phyloP scores from a whole-genome alignment of 2,329 filamentous ascomycete genomes.

The Fusarium sp. region DNA sequence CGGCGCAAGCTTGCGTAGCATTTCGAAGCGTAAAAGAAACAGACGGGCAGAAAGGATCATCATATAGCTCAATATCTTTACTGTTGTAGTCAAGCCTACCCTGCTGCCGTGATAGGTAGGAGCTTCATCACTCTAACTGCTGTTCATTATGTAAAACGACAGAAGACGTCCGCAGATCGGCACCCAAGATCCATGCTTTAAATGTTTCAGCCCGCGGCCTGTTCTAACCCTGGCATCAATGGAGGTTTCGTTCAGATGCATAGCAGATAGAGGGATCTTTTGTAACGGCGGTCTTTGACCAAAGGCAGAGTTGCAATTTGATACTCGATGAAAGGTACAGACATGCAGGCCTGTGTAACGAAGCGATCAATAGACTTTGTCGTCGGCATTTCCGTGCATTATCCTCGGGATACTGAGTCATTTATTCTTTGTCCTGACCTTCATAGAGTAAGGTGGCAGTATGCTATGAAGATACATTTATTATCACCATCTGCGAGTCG shows the following conservation, averaged over 20 bases:
- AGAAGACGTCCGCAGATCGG: neutral
- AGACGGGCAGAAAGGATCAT: accelerated
- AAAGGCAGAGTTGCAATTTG: neutral
- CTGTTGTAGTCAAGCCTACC: neutral
- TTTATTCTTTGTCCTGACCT: neutral
- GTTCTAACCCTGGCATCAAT: too few species aligned
- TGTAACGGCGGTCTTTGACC: neutral
- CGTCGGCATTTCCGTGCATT: neutral
- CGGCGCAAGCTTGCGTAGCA: too few species aligned
- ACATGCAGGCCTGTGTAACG: too few species aligned
- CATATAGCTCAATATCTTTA: accelerated
- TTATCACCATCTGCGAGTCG: neutral
- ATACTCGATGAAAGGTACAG: too few species aligned
- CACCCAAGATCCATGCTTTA: neutral
- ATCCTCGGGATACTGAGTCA: neutral
- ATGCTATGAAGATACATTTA: neutral
- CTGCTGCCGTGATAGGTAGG: too few species aligned
- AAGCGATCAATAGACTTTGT: too few species aligned
- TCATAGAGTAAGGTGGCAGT: neutral
- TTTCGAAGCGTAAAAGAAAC: too few species aligned
- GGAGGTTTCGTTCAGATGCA: neutral
- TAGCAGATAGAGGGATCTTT: neutral
- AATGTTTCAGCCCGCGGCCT: neutral
- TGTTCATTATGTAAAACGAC: too few species aligned
- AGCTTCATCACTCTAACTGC: too few species aligned